phyloP scores from a whole-genome alignment of 192 early-diverging fungal genomes.

The Coemansia sp. region DNA sequence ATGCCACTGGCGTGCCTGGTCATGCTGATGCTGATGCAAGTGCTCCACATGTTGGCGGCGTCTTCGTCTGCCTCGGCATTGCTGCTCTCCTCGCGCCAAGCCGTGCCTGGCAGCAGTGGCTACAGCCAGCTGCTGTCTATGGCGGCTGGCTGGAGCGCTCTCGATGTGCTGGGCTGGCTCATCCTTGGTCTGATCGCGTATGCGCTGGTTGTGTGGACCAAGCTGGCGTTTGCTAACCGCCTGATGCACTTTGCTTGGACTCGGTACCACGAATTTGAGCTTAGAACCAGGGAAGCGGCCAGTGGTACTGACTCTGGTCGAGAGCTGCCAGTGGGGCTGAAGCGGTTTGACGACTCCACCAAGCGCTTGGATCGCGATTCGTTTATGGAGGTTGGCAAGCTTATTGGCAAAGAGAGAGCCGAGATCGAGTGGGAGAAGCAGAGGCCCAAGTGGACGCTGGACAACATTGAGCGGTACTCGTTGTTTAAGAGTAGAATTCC shows the following conservation, averaged over 20 bases:
- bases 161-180: conserved; percentile 51
- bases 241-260: conserved; percentile 69
- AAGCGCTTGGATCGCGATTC: conserved; percentile 50
- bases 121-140: not conserved
- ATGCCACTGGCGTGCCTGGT: conserved; percentile 50
- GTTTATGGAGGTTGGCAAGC: conserved; percentile 35
- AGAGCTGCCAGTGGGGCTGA: conserved; percentile 6
- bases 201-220: conserved; percentile 60
- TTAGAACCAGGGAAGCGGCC: conserved; percentile 10
- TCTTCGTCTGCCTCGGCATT: conserved; percentile 8
- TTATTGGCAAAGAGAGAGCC: conserved; percentile 33
- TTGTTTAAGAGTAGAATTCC: conserved; percentile 85
- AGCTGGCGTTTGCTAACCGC: conserved; percentile 74
- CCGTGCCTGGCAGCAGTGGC: not conserved
- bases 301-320: conserved; percentile 1
- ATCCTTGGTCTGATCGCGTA: conserved; percentile 54
- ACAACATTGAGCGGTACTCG: conserved; percentile 86
- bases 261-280: conserved; percentile 59
- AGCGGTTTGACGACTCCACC: conserved; percentile 43
- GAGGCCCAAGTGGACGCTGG: conserved; percentile 64
- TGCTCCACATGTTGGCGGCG: conserved; percentile 27
- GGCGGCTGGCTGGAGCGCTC: conserved; percentile 11
- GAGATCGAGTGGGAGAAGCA: conserved; percentile 54
- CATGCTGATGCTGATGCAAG: conserved; percentile 45
- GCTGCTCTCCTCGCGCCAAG: not conserved